Base-by-base conservation (phyloP, 305 asterid species). In the Fraxinus baroniana region DNA sequence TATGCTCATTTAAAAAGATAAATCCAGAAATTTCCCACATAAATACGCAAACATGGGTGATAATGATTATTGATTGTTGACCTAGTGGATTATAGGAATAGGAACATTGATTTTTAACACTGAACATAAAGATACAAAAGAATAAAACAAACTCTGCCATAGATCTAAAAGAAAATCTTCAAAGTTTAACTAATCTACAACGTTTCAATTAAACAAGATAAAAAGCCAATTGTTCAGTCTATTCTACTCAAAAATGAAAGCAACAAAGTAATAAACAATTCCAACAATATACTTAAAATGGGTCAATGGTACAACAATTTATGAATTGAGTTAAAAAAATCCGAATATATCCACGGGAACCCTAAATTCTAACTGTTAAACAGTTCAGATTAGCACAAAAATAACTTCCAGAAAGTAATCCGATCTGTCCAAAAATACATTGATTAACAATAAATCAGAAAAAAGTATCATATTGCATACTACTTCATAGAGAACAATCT, bases 361-460 rank as follows among this genome's bases (percentile, higher is more conserved):
- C 78, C 52, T 52, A 41, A 33, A 32, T 3, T 1, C 35, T 70
- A 64, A 52, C 79, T 30, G 74, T 13, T 46, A 76, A 78, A 78
- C 7, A 15, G 77, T 55, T 64, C 10, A 49, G 76, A 35, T 37
- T 35, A 78, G 60, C 78, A 44, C 24, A 18, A 79, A 17, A 76
- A 3, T 36, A 35, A 36, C 46, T 73, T 64, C 75, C 52, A 41
- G 22, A 74, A 36, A 80, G 49, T 82, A 74, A 41, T 81, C 78
- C 82, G 88, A 83, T 83, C 81, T 36, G 81, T 76, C 57, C 41
- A 30, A 15, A 70, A 70, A 70, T 30, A 36, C 41, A 70, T 4
- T 70, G 20, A 70, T 70, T 30, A 70, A 36, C 62, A 81, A 5
- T 17, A 39, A 75, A 62, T 74, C 73, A 62, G 49, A 32, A 62